Base-by-base conservation (phyloP, 2,329 filamentous ascomycete genomes). In the Hypoxylon sp. region DNA sequence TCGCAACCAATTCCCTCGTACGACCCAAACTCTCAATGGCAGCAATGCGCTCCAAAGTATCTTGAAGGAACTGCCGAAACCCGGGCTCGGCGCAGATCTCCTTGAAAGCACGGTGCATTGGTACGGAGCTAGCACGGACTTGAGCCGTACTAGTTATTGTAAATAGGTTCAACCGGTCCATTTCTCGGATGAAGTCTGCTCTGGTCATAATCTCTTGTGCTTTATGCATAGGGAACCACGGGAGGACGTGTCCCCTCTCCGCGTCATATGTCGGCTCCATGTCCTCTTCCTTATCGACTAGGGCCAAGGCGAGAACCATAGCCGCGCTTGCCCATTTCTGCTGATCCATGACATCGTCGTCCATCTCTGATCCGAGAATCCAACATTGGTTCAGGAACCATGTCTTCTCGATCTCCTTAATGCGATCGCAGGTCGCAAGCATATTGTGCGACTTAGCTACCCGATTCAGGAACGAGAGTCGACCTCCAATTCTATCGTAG, bases 321-420 rank as follows among this genome's bases (percentile, higher is more conserved):
- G 96, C 94, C 11, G 93, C 94, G 11, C 88, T 93, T 87, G 25
- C 45, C 46, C 60, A 59, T 21, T 67, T 67, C 25, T 67, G 65
- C 11, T 65, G 93, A 76, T 98, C 93, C 91, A 98, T 98, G 73
- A 98, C 96, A 77, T 99, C 96, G 80, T 98, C 96, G 73, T 98
- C 96, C 91, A 91, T 94, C 69, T 90, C 89, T 67, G 82, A 83
- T 17, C 92, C 92, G 1, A 94, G 84, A 59, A 94, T 92, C 83
- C 91, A 91, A 77, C 91, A 93, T 76, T 91, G 89, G 79, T 93
- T 94, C 19, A 94, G 80, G 73, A 94, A 90, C 92, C 92, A 94
- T 0, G 89, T 90, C 77, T 92, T 92, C 76, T 94, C 92, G 41
- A 85, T 86, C 36, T 87, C 82, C 74, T 87, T 91, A 71, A 94